These are phyloP conservation scores for Cryptosporidium meleagridis DNA, from an alignment of 169 alveolate genomes.

Conservation along the genomic window DNA sequence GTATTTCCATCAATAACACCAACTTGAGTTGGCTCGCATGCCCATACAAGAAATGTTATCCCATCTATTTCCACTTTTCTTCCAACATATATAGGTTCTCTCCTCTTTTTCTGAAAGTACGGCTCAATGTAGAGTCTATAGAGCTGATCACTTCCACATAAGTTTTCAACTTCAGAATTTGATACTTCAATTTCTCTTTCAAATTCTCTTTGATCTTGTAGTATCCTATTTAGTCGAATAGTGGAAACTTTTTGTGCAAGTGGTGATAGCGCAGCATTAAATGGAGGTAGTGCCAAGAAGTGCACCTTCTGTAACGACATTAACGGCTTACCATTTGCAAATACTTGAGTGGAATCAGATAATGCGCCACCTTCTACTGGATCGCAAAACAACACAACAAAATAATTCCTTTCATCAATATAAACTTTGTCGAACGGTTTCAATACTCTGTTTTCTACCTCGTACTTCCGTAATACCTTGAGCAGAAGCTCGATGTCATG, in stretches of 20 bases:
- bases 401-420: constrained; percentile 43
- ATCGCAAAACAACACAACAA: constrained; percentile 61
- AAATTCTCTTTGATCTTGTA: constrained; percentile 17
- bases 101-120: constrained; percentile 38
- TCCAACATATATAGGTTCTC: constrained; percentile 65
- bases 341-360: constrained; percentile 64
- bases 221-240: constrained; percentile 26
- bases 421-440: constrained; percentile 47
- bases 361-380: constrained; percentile 50
- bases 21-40: constrained; percentile 69
- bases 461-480: constrained; percentile 15
- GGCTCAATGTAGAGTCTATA: constrained; percentile 59
- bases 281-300: constrained; percentile 63
- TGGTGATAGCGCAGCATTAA: constrained; percentile 68
- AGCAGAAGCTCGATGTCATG: constrained; percentile 39
- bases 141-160: constrained; percentile 46
- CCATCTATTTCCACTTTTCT: constrained; percentile 57
- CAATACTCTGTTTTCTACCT: constrained; percentile 1
- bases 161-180: constrained; percentile 16
- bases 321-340: constrained; percentile 63
- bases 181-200: constrained; percentile 10
- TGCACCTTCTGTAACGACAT: constrained; percentile 38
- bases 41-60: constrained; percentile 62
- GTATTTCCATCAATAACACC: constrained; percentile 45
- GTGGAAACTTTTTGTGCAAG: constrained; percentile 68